phyloP scores from a whole-genome alignment of 768 basidiomycete species.

The Crassisporium funariophilum region DNA sequence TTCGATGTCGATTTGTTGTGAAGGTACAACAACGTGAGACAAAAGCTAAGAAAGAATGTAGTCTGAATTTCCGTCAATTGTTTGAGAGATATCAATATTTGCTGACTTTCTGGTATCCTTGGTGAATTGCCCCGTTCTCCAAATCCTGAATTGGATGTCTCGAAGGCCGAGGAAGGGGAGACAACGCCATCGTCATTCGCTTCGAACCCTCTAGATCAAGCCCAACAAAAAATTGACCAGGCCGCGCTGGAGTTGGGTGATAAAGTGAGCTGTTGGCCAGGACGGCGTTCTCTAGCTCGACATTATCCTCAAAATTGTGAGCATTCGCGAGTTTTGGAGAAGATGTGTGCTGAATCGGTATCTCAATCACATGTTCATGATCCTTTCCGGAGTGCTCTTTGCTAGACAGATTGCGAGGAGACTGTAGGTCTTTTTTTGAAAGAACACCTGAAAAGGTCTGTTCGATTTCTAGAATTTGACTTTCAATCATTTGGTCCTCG shows the following conservation, averaged over 20 bases:
- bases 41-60: neutral
- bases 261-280: neutral
- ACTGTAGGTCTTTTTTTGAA: neutral
- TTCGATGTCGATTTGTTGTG: neutral
- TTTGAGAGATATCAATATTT: no score
- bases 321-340: neutral
- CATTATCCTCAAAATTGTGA: conserved; percentile 1
- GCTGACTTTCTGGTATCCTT: no score
- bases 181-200: no score
- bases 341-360: no score
- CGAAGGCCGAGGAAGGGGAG: no score
- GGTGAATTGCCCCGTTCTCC: no score
- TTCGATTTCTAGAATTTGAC: neutral
- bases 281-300: neutral
- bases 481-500: neutral
- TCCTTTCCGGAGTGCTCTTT: neutral
- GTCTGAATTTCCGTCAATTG: no score
- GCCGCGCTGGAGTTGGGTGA: neutral
- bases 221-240: neutral
- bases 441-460: neutral
- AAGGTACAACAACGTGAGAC: neutral
- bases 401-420: neutral
- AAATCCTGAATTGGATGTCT: no score
- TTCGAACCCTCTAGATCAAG: neutral
- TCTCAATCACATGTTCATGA: no score